Conservation (phyloP, 495 filamentous ascomycete species). For the Penicillium cosmopolitanum region DNA sequence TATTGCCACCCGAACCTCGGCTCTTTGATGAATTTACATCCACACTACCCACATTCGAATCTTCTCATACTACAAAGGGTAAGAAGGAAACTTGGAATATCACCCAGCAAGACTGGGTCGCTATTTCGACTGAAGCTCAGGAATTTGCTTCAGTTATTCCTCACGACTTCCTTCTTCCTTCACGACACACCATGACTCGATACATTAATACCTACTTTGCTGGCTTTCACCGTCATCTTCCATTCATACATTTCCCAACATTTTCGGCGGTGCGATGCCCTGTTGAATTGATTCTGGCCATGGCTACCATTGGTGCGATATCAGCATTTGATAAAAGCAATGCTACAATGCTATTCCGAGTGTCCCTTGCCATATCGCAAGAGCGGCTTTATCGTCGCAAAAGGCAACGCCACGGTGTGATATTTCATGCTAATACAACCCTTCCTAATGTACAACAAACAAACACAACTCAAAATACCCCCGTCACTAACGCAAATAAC, state of each 20-base stretch:
- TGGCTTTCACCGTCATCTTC: conserved; percentile 28
- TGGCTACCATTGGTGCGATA: conserved; percentile 24
- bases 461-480: background rate
- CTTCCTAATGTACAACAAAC: background rate
- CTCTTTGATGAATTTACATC: conserved; percentile 24
- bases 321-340: conserved; percentile 48
- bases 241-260: conserved; percentile 32
- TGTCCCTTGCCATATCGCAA: conserved; percentile 15
- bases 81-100: conserved; percentile 6
- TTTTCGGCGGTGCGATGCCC: conserved; percentile 18
- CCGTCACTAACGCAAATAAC: background rate
- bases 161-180: conserved; percentile 35
- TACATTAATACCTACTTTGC: conserved; percentile 29
- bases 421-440: background rate
- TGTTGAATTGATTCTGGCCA: conserved; percentile 24
- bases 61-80: background rate
- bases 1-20: conserved; percentile 10
- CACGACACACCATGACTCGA: conserved; percentile 23
- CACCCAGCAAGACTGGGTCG: conserved; percentile 14
- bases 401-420: background rate
- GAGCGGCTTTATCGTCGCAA: conserved; percentile 20
- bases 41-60: conserved; percentile 13
- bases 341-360: conserved; percentile 12
- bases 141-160: background rate
- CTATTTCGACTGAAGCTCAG: background rate